A percentile compares a stretch with the other conserved stretches of the same genome.
Conservation (phyloP, 1,284 basidiomycete genomes). For the Tilletiopsis washingtonensis region DNA sequence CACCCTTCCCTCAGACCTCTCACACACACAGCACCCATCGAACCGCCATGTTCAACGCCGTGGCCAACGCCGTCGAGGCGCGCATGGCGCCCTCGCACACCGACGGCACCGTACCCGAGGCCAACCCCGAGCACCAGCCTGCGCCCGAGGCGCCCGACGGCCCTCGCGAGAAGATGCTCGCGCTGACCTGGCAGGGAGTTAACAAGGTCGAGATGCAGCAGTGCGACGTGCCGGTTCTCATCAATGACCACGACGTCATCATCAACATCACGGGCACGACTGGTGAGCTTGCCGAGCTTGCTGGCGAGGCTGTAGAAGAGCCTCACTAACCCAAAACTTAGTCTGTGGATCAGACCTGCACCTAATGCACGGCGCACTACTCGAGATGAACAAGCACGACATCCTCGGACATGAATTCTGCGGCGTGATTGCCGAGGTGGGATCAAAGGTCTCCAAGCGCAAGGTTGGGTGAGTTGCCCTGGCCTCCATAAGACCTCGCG, state of each 20-base stretch:
- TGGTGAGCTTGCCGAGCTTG: conserved; percentile 54
- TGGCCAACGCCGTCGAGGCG: too few relatives aligned
- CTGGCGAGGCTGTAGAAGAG: not conserved
- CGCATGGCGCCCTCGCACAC: too few relatives aligned
- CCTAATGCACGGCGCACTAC: conserved; percentile 50
- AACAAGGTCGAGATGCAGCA: conserved; percentile 48
- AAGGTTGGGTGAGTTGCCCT: too few relatives aligned
- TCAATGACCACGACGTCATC: conserved; percentile 60
- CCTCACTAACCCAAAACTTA: not conserved
- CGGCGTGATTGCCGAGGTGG: conserved; percentile 10
- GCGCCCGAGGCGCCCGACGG: too few relatives aligned
- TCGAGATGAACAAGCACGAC: conserved; percentile 63
- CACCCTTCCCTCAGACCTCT: too few relatives aligned
- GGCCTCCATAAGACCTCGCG: too few relatives aligned
- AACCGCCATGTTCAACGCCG: too few relatives aligned
- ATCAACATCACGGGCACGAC: conserved; percentile 63
- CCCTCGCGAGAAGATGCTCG: conserved; percentile 41
- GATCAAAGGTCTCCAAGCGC: conserved; percentile 49
- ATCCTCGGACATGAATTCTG: conserved; percentile 62
- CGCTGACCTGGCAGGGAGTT: conserved; percentile 63
- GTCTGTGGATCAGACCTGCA: conserved; percentile 7
- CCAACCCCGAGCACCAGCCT: too few relatives aligned
- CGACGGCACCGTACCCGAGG: too few relatives aligned
- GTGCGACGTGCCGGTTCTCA: conserved; percentile 59
- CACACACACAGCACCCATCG: too few relatives aligned